Base-by-base conservation (phyloP, 371 early-diverging fungal species). In the Mortierella sp. region DNA sequence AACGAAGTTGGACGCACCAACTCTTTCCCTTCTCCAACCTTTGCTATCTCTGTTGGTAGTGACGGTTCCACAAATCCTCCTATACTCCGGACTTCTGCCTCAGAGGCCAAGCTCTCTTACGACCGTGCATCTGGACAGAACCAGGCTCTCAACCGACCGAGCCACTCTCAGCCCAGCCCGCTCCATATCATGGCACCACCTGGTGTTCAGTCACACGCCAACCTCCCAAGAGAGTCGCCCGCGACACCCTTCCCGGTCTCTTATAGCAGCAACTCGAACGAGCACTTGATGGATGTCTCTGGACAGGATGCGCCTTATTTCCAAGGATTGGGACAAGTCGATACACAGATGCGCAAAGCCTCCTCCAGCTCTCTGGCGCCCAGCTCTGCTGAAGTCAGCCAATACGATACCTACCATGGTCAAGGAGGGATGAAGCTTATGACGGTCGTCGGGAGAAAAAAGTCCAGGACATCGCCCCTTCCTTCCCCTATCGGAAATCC, bases 401-500 rank as follows among this genome's bases (percentile, higher is more conserved):
- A 41, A 44, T 47, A 44, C 14, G 79, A 79, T 13, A 55, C 55
- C 22, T 73, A 76, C 52, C 68, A 68, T 4, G 66, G 65, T 43
- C n/a, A 48, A 44, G 77, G 71, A 70, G 50, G 50, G n/a, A n/a
- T n/a, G n/a, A 58, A 55, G 6, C 55, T 19, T 24, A 44, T 37
- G 13, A 37, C 58, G 1, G 45, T 4, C 13, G n/a, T 22, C 1
- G 76, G 34, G 39, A 67, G 71, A 50, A 73, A 67, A n/a, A 70
- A 52, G 47, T 71, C 82, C 19, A 58, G 29, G 9, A 55, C 55
- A 6, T 77, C 81, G 31, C 81, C 81, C 22, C 34, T 81, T 10
- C 81, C 77, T 1, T 77, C 78, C 10, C 82, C 82, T 10, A 44
- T 71, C 1, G 78, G 82, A 6, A 70, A 74, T 29, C 78, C 82